These are phyloP conservation scores for Citrus sinensis DNA, from an alignment of 345 rosid species.

Conservation along the genomic window DVS_A1.0 CM039167.1:4208501-4209000, in stretches of 20 bases:
- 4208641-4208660: not conserved
- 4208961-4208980: slow-evolving; percentile 1
- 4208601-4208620: not conserved
- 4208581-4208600: not conserved
- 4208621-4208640: not conserved
- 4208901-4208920: not conserved
- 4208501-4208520: not conserved
- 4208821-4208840: not conserved
- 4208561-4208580: not conserved
- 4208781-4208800: not conserved
- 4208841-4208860: not conserved
- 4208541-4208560: not conserved
- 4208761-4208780: not conserved
- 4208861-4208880: not conserved
- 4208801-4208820: not conserved
- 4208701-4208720: too few relatives aligned
- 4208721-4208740: not conserved
- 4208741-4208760: not conserved
- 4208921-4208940: not conserved
- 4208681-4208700: not conserved
- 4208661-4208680: not conserved
- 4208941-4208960: not conserved
- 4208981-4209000: not conserved
- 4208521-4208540: not conserved
- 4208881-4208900: not conserved